Evolutionary conservation across 2,329 filamentous ascomycete genomes (phyloP).

Genomic region (Claviceps sp.): DNA sequence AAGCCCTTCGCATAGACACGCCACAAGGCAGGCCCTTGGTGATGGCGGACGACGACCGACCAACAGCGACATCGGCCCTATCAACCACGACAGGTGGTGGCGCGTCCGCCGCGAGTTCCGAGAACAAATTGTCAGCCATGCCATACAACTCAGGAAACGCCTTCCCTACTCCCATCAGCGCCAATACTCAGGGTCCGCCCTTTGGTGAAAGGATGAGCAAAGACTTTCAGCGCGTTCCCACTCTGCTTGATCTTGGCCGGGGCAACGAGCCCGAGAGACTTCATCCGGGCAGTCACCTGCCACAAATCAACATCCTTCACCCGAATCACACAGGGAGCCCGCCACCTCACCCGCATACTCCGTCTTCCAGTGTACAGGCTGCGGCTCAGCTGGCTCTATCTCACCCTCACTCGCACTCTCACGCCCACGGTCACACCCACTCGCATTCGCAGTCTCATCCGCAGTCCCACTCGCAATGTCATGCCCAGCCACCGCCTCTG

Average conservation of each 20-base stretch:
- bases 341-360: conserved; percentile 23
- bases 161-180: conserved; percentile 51
- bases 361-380: conserved; percentile 30
- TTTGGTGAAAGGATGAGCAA: conserved; percentile 39
- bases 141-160: conserved; percentile 41
- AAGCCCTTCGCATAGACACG: conserved; percentile 47
- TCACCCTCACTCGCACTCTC: conserved; percentile 34
- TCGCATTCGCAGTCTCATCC: conserved; percentile 36
- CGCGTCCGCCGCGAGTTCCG: conserved; percentile 43
- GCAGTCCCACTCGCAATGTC: conserved; percentile 36
- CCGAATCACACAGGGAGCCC: conserved; percentile 37
- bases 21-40: conserved; percentile 43
- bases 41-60: conserved; percentile 42
- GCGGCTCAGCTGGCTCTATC: conserved; percentile 47
- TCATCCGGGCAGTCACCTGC: conserved; percentile 36
- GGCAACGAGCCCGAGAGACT: conserved; percentile 38
- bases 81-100: conserved; percentile 40
- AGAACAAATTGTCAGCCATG: conserved; percentile 47
- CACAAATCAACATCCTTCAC: conserved; percentile 44
- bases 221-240: conserved; percentile 47
- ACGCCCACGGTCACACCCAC: conserved; percentile 38
- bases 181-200: conserved; percentile 29
- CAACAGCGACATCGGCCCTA: conserved; percentile 44
- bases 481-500: conserved; percentile 31
- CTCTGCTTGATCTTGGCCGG: conserved; percentile 44